Evolutionary conservation across 2,329 filamentous ascomycete genomes (phyloP).

Genomic region (Aureobasidium sp.): DNA sequence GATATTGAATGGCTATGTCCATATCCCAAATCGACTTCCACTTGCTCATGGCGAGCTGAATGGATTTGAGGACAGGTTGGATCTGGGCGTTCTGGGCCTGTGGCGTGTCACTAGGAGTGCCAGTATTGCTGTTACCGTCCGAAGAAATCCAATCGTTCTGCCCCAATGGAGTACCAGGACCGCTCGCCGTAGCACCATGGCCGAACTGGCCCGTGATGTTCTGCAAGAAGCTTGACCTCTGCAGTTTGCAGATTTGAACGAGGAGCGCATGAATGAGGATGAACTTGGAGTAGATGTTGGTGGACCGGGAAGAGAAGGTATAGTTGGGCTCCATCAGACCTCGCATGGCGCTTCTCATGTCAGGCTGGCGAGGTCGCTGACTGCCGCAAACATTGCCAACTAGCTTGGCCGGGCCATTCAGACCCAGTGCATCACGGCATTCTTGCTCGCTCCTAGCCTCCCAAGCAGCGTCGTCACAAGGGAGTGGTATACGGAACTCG

Average conservation of each 20-base stretch:
- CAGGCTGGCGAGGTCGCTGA: slow-evolving; percentile 56
- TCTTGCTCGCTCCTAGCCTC: slow-evolving; percentile 54
- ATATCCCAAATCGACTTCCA: slow-evolving; percentile 67
- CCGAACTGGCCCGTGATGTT: slow-evolving; percentile 19
- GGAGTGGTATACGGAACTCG: slow-evolving; percentile 61
- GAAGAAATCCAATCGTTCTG: slow-evolving; percentile 53
- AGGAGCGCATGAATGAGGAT: slow-evolving; percentile 64
- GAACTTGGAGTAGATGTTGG: slow-evolving; percentile 68
- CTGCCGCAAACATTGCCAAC: slow-evolving; percentile 57
- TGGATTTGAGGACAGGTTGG: slow-evolving; percentile 42
- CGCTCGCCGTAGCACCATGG: slow-evolving; percentile 29
- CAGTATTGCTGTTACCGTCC: slow-evolving; percentile 28
- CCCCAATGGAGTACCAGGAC: slow-evolving; percentile 50
- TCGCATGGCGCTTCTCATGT: slow-evolving; percentile 55
- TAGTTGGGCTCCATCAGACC: slow-evolving; percentile 54
- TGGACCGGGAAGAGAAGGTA: slow-evolving; percentile 57
- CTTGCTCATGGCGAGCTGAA: slow-evolving; percentile 54
- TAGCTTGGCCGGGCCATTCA: slow-evolving; percentile 53
- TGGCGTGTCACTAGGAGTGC: slow-evolving; percentile 31
- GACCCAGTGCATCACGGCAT: slow-evolving; percentile 59
- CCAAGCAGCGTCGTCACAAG: slow-evolving; percentile 67
- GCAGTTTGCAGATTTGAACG: slow-evolving; percentile 52
- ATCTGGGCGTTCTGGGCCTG: slow-evolving; percentile 43
- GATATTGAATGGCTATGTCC: slow-evolving; percentile 63
- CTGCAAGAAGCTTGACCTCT: slow-evolving; percentile 31